These are phyloP conservation scores for Backusella liffmaniae DNA, from an alignment of 192 early-diverging fungal species.

Conservation along the genomic window DNA sequence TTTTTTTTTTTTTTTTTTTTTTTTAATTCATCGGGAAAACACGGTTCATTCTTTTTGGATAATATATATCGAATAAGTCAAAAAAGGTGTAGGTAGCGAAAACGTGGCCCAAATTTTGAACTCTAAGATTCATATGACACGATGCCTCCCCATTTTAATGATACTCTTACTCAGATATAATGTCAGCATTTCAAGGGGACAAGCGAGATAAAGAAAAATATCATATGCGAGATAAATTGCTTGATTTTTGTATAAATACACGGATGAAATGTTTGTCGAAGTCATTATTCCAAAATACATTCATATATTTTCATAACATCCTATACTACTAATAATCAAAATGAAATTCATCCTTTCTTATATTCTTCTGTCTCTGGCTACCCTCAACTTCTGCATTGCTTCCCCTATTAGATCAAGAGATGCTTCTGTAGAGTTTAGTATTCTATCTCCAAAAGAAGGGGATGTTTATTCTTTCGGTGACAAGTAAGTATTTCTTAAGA, in stretches of 20 bases:
- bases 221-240: not conserved
- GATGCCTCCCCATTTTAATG: not conserved
- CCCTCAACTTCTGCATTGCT: not conserved
- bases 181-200: not conserved
- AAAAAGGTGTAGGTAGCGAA: not conserved
- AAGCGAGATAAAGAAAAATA: not conserved
- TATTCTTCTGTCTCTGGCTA: not conserved
- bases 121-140: not conserved
- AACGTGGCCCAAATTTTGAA: not conserved
- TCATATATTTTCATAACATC: not conserved
- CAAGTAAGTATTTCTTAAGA: not conserved
- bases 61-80: not conserved
- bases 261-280: not conserved
- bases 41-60: not conserved
- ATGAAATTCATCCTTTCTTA: not conserved
- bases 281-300: not conserved
- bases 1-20: too few relatives aligned
- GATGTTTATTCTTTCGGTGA: not conserved
- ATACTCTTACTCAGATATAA: slow-evolving; percentile 3
- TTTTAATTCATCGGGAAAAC: not conserved
- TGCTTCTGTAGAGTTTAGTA: not conserved
- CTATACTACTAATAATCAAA: not conserved
- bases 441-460: not conserved
- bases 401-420: not conserved
- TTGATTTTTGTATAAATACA: not conserved